These are phyloP conservation scores for Tremella yokohamensis DNA, from an alignment of 768 basidiomycete species.

Conservation along the genomic window DNA sequence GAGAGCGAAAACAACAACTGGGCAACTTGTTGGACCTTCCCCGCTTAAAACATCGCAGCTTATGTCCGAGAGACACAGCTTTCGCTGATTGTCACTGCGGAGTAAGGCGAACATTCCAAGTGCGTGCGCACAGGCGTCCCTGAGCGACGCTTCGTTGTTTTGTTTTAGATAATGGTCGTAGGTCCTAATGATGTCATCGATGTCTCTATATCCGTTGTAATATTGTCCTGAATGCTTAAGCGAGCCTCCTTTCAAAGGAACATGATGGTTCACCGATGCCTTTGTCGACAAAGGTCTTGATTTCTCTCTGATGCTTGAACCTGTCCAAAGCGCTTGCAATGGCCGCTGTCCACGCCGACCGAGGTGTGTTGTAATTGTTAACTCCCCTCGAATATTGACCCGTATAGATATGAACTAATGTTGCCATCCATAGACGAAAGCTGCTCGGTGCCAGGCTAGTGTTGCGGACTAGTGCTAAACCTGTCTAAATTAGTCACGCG, in stretches of 20 bases:
- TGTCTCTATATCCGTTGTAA: not conserved
- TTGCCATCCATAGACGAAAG: not conserved
- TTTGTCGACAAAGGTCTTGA: not conserved
- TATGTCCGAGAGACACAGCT: not conserved
- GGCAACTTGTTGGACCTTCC: not conserved
- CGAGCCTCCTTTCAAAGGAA: not conserved
- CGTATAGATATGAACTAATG: not conserved
- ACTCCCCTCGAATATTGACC: not conserved
- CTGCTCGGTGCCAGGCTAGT: not conserved
- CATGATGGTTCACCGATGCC: not conserved
- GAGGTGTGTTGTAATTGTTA: not conserved
- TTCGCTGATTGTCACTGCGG: not conserved
- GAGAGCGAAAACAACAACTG: not conserved
- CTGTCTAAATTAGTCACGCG: not conserved
- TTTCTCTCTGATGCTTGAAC: not conserved
- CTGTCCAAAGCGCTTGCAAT: not conserved
- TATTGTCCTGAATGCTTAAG: not conserved
- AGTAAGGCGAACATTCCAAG: not conserved
- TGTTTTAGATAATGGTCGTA: not conserved
- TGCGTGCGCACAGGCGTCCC: not conserved
- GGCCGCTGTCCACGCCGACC: not conserved
- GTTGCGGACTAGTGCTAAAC: not conserved
- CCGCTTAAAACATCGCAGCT: not conserved
- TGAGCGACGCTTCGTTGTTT: not conserved
- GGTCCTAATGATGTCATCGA: not conserved